Evolutionary conservation across 495 filamentous ascomycete genomes (phyloP).

Genomic region (Thozetella sp.): DNA sequence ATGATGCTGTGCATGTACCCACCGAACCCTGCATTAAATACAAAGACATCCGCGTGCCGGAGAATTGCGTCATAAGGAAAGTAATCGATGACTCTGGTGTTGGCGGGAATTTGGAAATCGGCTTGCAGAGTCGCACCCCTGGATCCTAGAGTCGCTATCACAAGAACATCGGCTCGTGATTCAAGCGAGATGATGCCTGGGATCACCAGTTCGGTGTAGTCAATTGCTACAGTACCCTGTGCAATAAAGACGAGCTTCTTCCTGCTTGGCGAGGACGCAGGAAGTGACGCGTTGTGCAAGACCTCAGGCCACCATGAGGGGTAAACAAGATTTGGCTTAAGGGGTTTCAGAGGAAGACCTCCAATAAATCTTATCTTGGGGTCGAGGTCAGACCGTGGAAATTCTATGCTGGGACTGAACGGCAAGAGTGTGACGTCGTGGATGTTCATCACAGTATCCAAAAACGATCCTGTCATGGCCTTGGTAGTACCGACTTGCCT

Average conservation of each 20-base stretch:
- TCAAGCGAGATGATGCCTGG: conserved; percentile 22
- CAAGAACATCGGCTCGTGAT: conserved; percentile 16
- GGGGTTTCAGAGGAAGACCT: conserved; percentile 13
- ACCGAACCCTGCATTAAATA: conserved; percentile 28
- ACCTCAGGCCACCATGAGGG: conserved; percentile 25
- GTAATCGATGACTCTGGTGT: conserved; percentile 21
- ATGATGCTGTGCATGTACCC: conserved; percentile 20
- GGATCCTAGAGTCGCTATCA: conserved; percentile 21
- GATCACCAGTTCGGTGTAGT: conserved; percentile 21
- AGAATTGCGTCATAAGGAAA: conserved; percentile 28
- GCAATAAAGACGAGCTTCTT: conserved; percentile 23
- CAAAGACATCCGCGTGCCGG: conserved; percentile 20
- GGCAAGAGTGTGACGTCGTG: conserved; percentile 24
- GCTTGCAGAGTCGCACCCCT: conserved; percentile 16
- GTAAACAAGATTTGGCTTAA: background rate
- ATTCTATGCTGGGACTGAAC: conserved; percentile 22
- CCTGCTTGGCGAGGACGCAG: background rate
- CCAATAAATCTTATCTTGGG: conserved; percentile 21
- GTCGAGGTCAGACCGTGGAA: conserved; percentile 19
- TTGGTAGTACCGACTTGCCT: background rate
- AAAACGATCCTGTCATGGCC: background rate
- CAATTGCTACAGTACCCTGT: conserved; percentile 22
- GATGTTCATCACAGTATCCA: background rate
- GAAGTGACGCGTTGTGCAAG: conserved; percentile 1
- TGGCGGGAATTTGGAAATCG: conserved; percentile 10